phyloP scores from a whole-genome alignment of 768 basidiomycete species.

The Agrocybe praecox region DNA sequence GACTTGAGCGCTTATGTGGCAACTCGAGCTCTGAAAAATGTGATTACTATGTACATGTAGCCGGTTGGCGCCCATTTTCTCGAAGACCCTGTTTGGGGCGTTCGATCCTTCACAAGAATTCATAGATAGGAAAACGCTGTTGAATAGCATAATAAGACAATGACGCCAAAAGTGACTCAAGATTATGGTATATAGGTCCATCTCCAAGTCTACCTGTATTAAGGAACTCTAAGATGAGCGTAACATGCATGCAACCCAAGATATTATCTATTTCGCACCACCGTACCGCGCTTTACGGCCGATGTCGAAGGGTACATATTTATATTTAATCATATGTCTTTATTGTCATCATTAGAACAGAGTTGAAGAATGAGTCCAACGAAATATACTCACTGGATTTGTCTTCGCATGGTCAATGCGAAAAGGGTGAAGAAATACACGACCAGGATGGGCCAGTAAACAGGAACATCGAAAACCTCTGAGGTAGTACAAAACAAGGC shows the following conservation, averaged over 20 bases:
- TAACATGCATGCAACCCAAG: conserved; percentile 5
- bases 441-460: conserved; percentile 99
- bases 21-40: too few species aligned
- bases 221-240: conserved; percentile 7
- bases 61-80: too few species aligned
- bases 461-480: conserved; percentile 90
- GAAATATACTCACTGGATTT: conserved; percentile 78
- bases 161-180: conserved; percentile 14
- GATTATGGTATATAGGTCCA: conserved; percentile 26
- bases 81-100: too few species aligned
- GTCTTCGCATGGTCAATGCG: conserved; percentile 91
- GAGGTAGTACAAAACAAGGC: conserved; percentile 83
- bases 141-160: conserved; percentile 18
- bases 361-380: conserved; percentile 1
- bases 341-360: conserved; percentile 3
- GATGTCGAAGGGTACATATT: conserved; percentile 94
- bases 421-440: conserved; percentile 97
- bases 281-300: conserved; percentile 93
- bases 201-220: conserved; percentile 5
- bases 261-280: conserved; percentile 42
- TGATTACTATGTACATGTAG: too few species aligned
- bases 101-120: too few species aligned
- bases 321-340: conserved; percentile 99
- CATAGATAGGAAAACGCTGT: not conserved
- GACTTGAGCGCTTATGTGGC: too few species aligned